Conservation (phyloP, 139 green algal species). For the Chlamydomonas sp. region DNA sequence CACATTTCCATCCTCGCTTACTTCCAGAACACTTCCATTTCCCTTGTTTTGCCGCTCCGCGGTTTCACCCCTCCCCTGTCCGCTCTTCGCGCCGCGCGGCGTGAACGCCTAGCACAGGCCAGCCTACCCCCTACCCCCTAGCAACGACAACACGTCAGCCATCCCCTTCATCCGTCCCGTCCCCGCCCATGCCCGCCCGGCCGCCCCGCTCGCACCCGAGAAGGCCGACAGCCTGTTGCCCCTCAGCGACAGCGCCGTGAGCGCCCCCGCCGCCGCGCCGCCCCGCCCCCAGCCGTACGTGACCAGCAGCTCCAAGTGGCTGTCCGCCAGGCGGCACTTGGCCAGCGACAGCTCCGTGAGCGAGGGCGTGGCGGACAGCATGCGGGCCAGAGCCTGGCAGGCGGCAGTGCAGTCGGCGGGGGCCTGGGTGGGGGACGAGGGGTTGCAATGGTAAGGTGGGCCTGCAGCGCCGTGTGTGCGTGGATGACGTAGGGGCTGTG, state of each 20-base stretch:
- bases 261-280: background rate
- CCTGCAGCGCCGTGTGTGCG: background rate
- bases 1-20: too few relatives aligned
- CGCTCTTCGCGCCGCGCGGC: too few relatives aligned
- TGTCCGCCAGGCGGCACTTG: slow-evolving; percentile 61
- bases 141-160: too few relatives aligned
- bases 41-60: too few relatives aligned
- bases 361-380: slow-evolving; percentile 47
- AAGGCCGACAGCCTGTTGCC: slow-evolving; percentile 60
- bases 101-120: too few relatives aligned
- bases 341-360: slow-evolving; percentile 52
- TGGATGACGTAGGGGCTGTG: too few relatives aligned
- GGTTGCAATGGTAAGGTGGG: background rate
- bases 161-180: background rate
- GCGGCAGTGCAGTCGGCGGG: slow-evolving; percentile 29
- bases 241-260: slow-evolving; percentile 45
- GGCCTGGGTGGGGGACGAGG: background rate
- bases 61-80: too few relatives aligned
- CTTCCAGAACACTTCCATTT: too few relatives aligned
- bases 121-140: too few relatives aligned
- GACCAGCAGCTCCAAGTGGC: slow-evolving; percentile 57
- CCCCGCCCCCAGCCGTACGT: slow-evolving; percentile 58
- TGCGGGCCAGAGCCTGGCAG: slow-evolving; percentile 44
- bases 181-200: too few relatives aligned
- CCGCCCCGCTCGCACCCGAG: slow-evolving; percentile 21